A percentile compares a stretch with the other conserved stretches of the same genome.
phyloP scores from a whole-genome alignment of 2,329 filamentous ascomycete species.

The Diplodia mutila region DNA sequence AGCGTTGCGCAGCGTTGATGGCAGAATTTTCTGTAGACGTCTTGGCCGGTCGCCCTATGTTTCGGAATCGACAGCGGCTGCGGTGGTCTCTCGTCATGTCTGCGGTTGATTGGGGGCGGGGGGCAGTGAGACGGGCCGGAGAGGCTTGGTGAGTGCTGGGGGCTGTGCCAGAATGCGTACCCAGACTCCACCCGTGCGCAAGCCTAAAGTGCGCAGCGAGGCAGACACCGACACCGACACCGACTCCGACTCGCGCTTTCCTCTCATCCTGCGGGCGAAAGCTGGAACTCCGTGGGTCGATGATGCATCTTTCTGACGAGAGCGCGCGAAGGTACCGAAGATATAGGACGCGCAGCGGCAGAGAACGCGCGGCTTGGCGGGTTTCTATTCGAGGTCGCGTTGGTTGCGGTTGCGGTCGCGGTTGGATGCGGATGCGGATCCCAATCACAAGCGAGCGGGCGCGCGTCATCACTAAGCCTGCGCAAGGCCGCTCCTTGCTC shows the following conservation, averaged over 20 bases:
- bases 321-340: neutral
- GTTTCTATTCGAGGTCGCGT: neutral
- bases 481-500: slow-evolving; percentile 8
- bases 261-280: neutral
- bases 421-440: neutral
- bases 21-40: neutral
- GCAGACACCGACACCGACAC: neutral
- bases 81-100: neutral
- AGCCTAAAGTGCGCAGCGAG: neutral
- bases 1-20: neutral
- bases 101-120: neutral
- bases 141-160: slow-evolving; percentile 1
- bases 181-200: neutral
- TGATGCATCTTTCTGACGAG: neutral
- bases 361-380: slow-evolving; percentile 3
- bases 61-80: neutral
- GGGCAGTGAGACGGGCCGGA: slow-evolving; percentile 3
- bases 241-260: neutral
- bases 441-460: neutral
- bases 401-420: no score
- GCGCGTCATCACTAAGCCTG: slow-evolving; percentile 23
- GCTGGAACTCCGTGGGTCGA: neutral
- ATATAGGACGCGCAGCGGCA: neutral
- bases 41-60: neutral
- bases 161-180: slow-evolving; percentile 11